Conservation (phyloP, 441 rosid genomes). For the Melianthus villosus region DNA sequence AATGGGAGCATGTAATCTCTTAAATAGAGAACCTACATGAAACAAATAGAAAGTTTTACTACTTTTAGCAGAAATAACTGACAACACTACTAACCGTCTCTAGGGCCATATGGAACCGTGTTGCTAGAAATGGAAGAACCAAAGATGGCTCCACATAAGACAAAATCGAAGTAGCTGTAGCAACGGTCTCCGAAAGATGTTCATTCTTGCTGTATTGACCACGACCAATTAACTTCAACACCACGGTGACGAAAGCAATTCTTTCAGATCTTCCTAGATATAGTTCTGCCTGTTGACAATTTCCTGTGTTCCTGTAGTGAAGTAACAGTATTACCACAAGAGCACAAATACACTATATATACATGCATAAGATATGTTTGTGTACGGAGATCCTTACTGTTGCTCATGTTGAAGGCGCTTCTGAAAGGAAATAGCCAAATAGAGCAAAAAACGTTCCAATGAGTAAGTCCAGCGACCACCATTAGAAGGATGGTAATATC, state of each 20-base stretch:
- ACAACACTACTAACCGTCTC: conserved; percentile 80
- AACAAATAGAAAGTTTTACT: no score
- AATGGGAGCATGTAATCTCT: no score
- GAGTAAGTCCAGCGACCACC: conserved; percentile 99
- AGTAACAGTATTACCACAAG: conserved; percentile 15
- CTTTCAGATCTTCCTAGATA: conserved; percentile 66
- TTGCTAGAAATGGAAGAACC: conserved; percentile 90
- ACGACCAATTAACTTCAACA: conserved; percentile 80
- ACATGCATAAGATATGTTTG: conserved; percentile 12
- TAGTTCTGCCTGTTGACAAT: conserved; percentile 20
- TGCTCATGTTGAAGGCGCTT: conserved; percentile 84
- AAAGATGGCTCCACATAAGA: conserved; percentile 91
- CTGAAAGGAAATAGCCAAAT: conserved; percentile 75
- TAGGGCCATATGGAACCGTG: conserved; percentile 90
- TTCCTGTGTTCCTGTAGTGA: conserved; percentile 35
- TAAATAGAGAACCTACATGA: no score
- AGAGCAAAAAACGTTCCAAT: conserved; percentile 70
- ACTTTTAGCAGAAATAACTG: conserved; percentile 8
- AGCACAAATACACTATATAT: conserved; percentile 13
- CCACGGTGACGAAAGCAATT: conserved; percentile 49
- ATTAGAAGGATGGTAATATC: conserved; percentile 97
- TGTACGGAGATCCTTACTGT: no score
- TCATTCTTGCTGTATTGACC: conserved; percentile 99
- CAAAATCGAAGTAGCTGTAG: conserved; percentile 83
- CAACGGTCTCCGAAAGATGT: conserved; percentile 96